Conservation (phyloP, 352 stramenopile genomes). For the Ophiocytium majus region DNA sequence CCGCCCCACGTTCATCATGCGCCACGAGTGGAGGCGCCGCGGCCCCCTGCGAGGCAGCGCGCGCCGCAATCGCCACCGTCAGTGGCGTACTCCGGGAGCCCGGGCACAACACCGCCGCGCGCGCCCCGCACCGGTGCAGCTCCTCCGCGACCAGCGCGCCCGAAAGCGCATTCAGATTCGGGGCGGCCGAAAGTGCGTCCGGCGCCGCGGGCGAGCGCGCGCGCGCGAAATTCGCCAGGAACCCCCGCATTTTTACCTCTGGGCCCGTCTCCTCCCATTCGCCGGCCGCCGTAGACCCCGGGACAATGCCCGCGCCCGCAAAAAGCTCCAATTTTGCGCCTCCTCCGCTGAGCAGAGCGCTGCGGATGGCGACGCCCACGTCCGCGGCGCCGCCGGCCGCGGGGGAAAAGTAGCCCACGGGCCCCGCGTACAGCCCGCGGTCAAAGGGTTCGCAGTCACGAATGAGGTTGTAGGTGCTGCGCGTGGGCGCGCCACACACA, state of each 20-base stretch:
- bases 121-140: conserved; percentile 38
- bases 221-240: conserved; percentile 40
- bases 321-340: conserved; percentile 31
- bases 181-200: conserved; percentile 15
- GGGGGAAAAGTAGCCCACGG: conserved; percentile 53
- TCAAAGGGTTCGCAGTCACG: conserved; percentile 39
- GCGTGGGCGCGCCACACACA: conserved; percentile 42
- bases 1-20: conserved; percentile 56
- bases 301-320: conserved; percentile 55
- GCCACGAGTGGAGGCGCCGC: conserved; percentile 10
- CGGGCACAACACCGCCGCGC: conserved; percentile 37
- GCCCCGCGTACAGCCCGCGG: conserved; percentile 56
- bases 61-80: conserved; percentile 37
- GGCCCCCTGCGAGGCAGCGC: background rate
- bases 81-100: conserved; percentile 52
- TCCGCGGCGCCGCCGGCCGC: conserved; percentile 30
- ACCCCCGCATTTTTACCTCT: conserved; percentile 54
- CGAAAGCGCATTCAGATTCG: conserved; percentile 55
- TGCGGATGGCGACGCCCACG: conserved; percentile 55
- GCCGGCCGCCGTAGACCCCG: conserved; percentile 40
- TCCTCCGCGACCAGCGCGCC: conserved; percentile 51
- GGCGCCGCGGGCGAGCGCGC: background rate
- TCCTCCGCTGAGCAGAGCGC: conserved; percentile 35
- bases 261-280: conserved; percentile 53
- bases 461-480: conserved; percentile 33